Evolutionary conservation across 257 asterid species (phyloP), one percentile per base, ranked within the genome.

Genomic region (Paraleonurus japonicus): DNA sequence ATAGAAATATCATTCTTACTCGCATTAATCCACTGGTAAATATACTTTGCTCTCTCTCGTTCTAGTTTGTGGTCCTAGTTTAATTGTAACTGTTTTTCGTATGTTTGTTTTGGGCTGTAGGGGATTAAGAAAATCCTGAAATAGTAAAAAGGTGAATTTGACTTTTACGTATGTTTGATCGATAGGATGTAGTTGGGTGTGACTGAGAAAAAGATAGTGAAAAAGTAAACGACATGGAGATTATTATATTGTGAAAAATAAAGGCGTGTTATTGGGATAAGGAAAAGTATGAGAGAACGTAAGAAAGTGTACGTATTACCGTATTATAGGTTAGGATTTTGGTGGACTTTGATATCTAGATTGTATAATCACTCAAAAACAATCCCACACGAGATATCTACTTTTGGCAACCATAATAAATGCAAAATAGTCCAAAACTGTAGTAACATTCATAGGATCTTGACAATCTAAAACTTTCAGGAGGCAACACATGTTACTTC

Each of bases 21-120:
- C 98, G 98, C 65, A 91, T 94, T 48, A 89, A 94, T 79, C 97
- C 98, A 65, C 81, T 74, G 86, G 98, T 89, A 83, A 65, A 76
- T 74, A 62, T 68, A 43, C 58, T 28, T 10, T 45, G 3, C 33
- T 70, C 35, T 63, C 50, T 67, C 35, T 11, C 17, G 12, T 59
- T 64, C 43, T 41, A 62, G 39, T 24, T 54, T 45, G 58, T 45
- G 45, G 33, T 61, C 62, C 64, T 23, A 61, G 41, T 70, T 23
- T 17, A 63, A 45, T 64, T 33, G 55, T 45, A 39, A 57, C 23
- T 50, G 58, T 26, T 50, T 58, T 41, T 41, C 5, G 48, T 41
- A 41, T 41, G 48, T 41, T 41, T 41, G 19, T 45, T 45, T 45
- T 15, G 53, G 53, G 4, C 20, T 15, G 19, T n/a, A 45, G 53